Percentiles rank a stretch among this genome's conserved stretches.
Evolutionary conservation across 768 basidiomycete species (phyloP).

Genomic region (Gloeopeniophorella convolvens): DNA sequence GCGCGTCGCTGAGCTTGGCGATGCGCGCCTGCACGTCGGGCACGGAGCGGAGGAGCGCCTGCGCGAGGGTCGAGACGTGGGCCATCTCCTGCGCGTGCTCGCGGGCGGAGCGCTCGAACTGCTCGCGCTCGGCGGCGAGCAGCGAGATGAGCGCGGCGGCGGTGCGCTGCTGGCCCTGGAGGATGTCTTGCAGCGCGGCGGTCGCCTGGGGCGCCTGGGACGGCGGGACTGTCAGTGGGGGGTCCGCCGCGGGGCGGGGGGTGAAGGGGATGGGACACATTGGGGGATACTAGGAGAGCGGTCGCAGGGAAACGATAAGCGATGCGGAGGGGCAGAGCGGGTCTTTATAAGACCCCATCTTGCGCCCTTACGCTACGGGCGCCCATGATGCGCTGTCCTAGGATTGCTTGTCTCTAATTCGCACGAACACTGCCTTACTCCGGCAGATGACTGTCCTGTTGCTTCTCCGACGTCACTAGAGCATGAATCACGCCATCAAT

Average conservation of each 20-base stretch:
- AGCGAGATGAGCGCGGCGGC: conserved; percentile 9
- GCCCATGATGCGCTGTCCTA: conserved; percentile 1
- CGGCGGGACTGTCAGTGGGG: too few relatives aligned
- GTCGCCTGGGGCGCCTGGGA: too few relatives aligned
- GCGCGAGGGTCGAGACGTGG: conserved; percentile 3
- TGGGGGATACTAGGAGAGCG: not conserved
- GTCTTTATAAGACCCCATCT: conserved; percentile 11
- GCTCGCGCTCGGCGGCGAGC: conserved; percentile 1
- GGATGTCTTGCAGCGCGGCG: conserved; percentile 9
- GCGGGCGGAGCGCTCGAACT: conserved; percentile 1
- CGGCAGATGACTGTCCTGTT: too few relatives aligned
- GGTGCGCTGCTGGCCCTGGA: conserved; percentile 11
- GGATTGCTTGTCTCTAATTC: not conserved
- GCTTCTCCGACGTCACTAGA: too few relatives aligned
- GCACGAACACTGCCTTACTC: too few relatives aligned
- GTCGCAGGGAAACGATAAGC: not conserved
- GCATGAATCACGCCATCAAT: too few relatives aligned
- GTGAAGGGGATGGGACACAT: too few relatives aligned
- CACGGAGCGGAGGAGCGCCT: conserved; percentile 8
- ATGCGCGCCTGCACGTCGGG: conserved; percentile 13
- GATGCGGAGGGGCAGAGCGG: not conserved
- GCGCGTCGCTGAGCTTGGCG: not conserved
- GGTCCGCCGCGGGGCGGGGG: too few relatives aligned
- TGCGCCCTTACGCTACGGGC: too few relatives aligned
- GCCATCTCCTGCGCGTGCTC: conserved; percentile 13